Conservation (phyloP, 148 eudicot genomes). For the Rhododendron vialii region DNA sequence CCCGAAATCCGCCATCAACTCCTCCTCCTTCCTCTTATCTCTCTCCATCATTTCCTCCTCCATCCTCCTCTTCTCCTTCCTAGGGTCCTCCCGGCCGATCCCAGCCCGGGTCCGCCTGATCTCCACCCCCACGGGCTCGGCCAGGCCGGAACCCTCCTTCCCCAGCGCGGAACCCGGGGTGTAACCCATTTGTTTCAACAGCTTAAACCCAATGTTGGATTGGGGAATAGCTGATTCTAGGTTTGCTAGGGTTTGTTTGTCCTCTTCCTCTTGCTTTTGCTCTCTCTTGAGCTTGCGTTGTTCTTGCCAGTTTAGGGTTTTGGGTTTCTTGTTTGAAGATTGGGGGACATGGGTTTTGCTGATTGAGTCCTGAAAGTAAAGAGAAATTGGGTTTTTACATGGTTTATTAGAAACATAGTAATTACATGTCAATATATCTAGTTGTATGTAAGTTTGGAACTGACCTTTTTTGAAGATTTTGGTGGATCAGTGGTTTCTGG, state of each 20-base stretch:
- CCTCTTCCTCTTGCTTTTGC: conserved; percentile 60
- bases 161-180: conserved; percentile 71
- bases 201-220: conserved; percentile 75
- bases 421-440: neutral
- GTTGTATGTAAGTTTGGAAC: neutral
- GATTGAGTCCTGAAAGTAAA: conserved; percentile 21
- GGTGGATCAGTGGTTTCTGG: conserved; percentile 33
- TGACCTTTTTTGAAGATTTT: conserved; percentile 37
- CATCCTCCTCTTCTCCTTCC: conserved; percentile 54
- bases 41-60: conserved; percentile 42
- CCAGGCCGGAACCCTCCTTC: conserved; percentile 64
- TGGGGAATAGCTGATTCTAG: conserved; percentile 67
- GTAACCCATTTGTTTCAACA: conserved; percentile 84
- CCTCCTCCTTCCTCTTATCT: conserved; percentile 45
- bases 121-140: conserved; percentile 67
- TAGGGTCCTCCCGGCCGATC: conserved; percentile 77
- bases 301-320: conserved; percentile 38
- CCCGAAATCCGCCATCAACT: conserved; percentile 60
- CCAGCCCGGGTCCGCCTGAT: conserved; percentile 77
- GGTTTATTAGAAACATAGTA: neutral
- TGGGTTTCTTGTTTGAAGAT: conserved; percentile 51
- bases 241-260: conserved; percentile 56
- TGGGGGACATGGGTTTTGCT: conserved; percentile 12
- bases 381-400: neutral
- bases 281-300: conserved; percentile 43